These are phyloP conservation scores for Cyclanthera cordifolia DNA, from an alignment of 306 rosid genomes.

Conservation along the genomic window DNA sequence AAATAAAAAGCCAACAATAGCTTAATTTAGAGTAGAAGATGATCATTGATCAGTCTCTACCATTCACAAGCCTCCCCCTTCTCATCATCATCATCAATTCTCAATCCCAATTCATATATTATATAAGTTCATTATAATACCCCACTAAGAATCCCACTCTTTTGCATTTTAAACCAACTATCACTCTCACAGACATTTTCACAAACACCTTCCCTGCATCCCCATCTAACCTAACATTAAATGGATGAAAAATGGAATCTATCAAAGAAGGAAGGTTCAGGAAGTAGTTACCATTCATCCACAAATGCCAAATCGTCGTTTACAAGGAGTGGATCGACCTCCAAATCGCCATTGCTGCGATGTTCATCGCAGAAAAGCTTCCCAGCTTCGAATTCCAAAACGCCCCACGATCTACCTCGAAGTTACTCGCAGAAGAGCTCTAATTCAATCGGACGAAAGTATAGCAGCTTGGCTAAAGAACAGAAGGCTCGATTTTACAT, in stretches of 20 bases:
- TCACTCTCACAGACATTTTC: slow-evolving; percentile 15
- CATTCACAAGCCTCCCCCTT: background rate
- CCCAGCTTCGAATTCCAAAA: slow-evolving; percentile 3
- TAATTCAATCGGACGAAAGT: slow-evolving; percentile 45
- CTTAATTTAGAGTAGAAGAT: background rate
- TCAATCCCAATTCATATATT: background rate
- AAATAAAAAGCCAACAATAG: background rate
- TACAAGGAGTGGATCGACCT: slow-evolving; percentile 49
- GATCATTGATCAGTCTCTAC: background rate
- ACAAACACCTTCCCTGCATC: slow-evolving; percentile 4
- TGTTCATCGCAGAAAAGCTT: slow-evolving; percentile 32
- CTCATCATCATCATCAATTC: background rate
- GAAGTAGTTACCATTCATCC: slow-evolving; percentile 18
- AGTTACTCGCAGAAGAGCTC: slow-evolving; percentile 54
- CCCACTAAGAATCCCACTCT: slow-evolving; percentile 11
- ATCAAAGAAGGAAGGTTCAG: slow-evolving; percentile 59
- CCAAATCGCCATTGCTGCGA: slow-evolving; percentile 65
- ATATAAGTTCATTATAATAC: background rate
- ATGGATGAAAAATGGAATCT: slow-evolving; percentile 84
- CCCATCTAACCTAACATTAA: background rate
- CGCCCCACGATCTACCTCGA: slow-evolving; percentile 28
- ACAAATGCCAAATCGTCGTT: slow-evolving; percentile 36
- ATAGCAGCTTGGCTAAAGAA: slow-evolving; percentile 71
- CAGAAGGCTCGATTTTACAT: slow-evolving; percentile 90
- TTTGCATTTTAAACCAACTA: background rate